A percentile compares a stretch with the other conserved stretches of the same genome.
Conservation (phyloP, 2,329 filamentous ascomycete species). For the Calonectria montana region DNA sequence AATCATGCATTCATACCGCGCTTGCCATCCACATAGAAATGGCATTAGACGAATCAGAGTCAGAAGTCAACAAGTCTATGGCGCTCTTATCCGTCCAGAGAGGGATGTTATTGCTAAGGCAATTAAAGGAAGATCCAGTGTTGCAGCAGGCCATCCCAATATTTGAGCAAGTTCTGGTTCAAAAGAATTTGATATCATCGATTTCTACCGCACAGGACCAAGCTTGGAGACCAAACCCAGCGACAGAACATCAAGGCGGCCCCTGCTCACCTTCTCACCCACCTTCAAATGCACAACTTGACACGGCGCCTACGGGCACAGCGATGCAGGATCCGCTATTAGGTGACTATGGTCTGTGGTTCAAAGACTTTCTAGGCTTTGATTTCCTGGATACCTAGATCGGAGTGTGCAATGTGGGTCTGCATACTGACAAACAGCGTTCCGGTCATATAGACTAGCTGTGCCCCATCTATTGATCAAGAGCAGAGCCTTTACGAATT, state of each 20-base stretch:
- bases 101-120: neutral
- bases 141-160: slow-evolving; percentile 14
- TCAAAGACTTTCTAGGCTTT: slow-evolving; percentile 16
- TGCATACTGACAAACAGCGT: neutral
- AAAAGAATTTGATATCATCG: slow-evolving; percentile 6
- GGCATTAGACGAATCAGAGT: slow-evolving; percentile 14
- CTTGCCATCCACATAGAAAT: slow-evolving; percentile 19
- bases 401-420: neutral
- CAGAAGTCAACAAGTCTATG: slow-evolving; percentile 9
- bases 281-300: neutral
- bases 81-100: slow-evolving; percentile 3
- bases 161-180: slow-evolving; percentile 3
- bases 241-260: neutral
- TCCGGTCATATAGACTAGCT: neutral
- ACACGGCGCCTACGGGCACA: neutral
- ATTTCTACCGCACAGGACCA: neutral
- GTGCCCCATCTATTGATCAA: neutral
- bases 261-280: neutral
- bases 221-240: neutral
- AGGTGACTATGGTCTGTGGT: slow-evolving; percentile 11
- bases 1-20: slow-evolving; percentile 18
- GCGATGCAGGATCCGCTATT: neutral
- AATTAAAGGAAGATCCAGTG: slow-evolving; percentile 5
- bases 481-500: neutral
- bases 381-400: slow-evolving; percentile 13